Evolutionary conservation across 768 basidiomycete species (phyloP).

Genomic region (Leccinum boreale): DNA sequence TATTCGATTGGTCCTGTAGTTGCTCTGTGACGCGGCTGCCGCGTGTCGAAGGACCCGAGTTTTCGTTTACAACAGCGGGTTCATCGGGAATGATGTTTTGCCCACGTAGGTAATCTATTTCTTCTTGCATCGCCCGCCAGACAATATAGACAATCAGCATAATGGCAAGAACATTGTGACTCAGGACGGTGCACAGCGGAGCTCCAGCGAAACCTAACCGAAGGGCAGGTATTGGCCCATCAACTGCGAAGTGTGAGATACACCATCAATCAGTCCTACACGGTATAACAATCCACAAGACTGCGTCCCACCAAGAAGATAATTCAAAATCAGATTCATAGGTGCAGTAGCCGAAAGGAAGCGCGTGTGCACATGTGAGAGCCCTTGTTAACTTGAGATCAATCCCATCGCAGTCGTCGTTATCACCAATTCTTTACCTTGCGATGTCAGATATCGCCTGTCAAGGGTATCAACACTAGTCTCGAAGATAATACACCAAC

Average conservation of each 20-base stretch:
- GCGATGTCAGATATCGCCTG: constrained; percentile 22
- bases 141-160: constrained; percentile 23
- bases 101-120: constrained; percentile 12
- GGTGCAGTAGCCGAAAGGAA: constrained; percentile 23
- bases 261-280: background rate
- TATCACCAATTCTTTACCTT: constrained; percentile 8
- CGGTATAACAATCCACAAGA: background rate
- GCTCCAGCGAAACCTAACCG: constrained; percentile 26
- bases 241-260: constrained; percentile 6
- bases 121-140: constrained; percentile 17
- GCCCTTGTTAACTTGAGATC: constrained; percentile 13
- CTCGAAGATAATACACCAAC: background rate
- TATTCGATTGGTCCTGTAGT: background rate
- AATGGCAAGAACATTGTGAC: constrained; percentile 23
- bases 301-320: constrained; percentile 21
- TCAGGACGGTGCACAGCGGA: constrained; percentile 26
- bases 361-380: constrained; percentile 19
- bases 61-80: background rate
- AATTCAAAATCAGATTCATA: constrained; percentile 23
- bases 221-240: constrained; percentile 25
- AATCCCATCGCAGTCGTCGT: background rate
- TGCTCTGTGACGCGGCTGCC: background rate
- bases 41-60: background rate
- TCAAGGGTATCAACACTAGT: constrained; percentile 1
- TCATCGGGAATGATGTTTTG: constrained; percentile 12